A percentile compares a stretch with the other conserved stretches of the same genome.
These are phyloP conservation scores for Gossypium australe DNA, from an alignment of 345 rosid species.

Conservation along the genomic window DNA sequence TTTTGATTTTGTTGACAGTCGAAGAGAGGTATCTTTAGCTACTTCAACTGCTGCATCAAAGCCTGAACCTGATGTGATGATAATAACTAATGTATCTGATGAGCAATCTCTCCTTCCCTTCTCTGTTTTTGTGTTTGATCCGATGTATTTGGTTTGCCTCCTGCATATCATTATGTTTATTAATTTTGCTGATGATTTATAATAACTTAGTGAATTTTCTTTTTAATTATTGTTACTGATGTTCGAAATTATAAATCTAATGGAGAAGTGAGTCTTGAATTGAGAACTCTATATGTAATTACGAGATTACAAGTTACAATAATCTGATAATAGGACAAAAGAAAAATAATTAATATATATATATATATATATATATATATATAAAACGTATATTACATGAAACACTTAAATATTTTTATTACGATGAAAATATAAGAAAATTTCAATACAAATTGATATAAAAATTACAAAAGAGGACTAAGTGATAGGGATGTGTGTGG, in stretches of 20 bases:
- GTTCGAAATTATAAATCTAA: not conserved
- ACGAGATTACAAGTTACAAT: not conserved
- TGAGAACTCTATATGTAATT: not conserved
- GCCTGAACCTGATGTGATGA: slow-evolving; percentile 26
- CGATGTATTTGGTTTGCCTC: not conserved
- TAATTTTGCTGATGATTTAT: slow-evolving; percentile 5
- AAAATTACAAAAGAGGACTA: no score
- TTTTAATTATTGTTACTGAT: not conserved
- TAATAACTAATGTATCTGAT: not conserved
- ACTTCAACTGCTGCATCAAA: slow-evolving; percentile 76
- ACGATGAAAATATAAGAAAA: no score
- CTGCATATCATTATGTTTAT: not conserved
- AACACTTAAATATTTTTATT: no score
- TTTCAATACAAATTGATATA: no score
- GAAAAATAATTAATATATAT: not conserved
- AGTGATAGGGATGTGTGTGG: no score
- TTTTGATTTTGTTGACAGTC: slow-evolving; percentile 31
- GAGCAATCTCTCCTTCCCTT: not conserved
- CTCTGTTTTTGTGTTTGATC: not conserved
- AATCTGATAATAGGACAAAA: not conserved
- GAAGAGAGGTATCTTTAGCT: slow-evolving; percentile 70
- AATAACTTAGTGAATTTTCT: not conserved
- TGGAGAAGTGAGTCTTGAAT: not conserved
- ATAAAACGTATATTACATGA: no score
- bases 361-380: no score